phyloP scores from a whole-genome alignment of 2,329 filamentous ascomycete genomes.

The Rutstroemia sp. region DNA sequence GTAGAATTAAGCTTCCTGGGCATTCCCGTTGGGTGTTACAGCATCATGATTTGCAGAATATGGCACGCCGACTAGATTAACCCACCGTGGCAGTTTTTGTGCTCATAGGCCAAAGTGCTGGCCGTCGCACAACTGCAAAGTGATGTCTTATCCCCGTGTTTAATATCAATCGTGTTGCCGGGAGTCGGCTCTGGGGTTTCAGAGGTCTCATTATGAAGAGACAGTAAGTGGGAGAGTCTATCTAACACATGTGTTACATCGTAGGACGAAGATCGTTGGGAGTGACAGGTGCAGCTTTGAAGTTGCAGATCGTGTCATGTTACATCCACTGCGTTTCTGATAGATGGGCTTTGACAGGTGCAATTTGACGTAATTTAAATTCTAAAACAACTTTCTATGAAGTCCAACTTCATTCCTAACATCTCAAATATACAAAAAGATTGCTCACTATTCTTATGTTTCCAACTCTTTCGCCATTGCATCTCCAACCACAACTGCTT shows the following conservation, averaged over 20 bases:
- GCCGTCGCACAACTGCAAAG: not conserved
- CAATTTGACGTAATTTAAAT: constrained; percentile 3
- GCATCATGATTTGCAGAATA: not conserved
- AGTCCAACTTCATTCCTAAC: not conserved
- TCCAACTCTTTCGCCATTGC: not conserved
- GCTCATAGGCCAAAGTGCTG: not conserved
- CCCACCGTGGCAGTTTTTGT: not conserved
- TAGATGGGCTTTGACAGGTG: constrained; percentile 8
- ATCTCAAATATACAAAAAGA: not conserved
- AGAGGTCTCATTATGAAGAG: not conserved
- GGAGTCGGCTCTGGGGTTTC: not conserved
- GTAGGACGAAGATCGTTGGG: not conserved
- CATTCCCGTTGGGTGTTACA: not conserved
- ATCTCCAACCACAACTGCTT: not conserved
- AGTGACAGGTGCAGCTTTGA: not conserved
- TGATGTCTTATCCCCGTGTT: not conserved
- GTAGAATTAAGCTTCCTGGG: not conserved
- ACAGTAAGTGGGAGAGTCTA: not conserved
- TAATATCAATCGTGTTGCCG: not conserved
- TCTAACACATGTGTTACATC: not conserved
- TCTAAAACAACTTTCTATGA: not conserved
- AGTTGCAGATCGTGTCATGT: constrained; percentile 1
- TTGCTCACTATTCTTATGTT: not conserved
- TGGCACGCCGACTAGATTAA: not conserved
- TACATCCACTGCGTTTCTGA: constrained; percentile 6